These are phyloP conservation scores for Fusarium sp. DNA, from an alignment of 2,329 filamentous ascomycete genomes.

Conservation along the genomic window DNA sequence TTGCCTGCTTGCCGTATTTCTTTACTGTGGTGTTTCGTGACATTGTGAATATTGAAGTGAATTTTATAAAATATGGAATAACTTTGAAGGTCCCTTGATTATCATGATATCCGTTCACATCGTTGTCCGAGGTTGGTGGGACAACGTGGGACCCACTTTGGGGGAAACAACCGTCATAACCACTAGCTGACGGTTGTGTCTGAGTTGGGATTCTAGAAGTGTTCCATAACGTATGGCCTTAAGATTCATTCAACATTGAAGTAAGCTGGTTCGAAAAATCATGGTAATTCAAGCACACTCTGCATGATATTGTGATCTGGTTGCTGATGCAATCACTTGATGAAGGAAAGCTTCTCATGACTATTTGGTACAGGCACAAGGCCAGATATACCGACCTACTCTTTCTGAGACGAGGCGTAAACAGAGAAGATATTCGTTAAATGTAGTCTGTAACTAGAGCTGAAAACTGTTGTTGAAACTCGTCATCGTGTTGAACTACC, in stretches of 20 bases:
- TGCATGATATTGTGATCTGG: too few relatives aligned
- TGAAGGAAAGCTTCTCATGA: too few relatives aligned
- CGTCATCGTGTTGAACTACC: too few relatives aligned
- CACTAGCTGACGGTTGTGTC: slow-evolving; percentile 1
- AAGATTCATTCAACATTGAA: background rate
- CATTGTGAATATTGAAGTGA: slow-evolving; percentile 56
- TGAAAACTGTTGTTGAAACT: too few relatives aligned
- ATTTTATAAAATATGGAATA: slow-evolving; percentile 1
- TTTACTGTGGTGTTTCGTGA: slow-evolving; percentile 60
- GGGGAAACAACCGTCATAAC: background rate
- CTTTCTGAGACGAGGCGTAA: too few relatives aligned
- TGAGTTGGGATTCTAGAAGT: slow-evolving; percentile 1
- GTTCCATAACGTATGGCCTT: background rate
- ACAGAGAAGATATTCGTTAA: too few relatives aligned
- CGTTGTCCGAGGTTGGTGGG: slow-evolving; percentile 42
- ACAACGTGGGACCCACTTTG: slow-evolving; percentile 32
- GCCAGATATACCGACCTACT: too few relatives aligned
- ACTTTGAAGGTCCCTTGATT: background rate
- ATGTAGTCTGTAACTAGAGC: too few relatives aligned
- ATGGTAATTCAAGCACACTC: background rate
- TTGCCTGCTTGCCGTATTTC: slow-evolving; percentile 67
- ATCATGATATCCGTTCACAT: background rate
- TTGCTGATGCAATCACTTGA: too few relatives aligned
- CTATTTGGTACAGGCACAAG: too few relatives aligned
- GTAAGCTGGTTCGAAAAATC: background rate